Conservation (phyloP, 768 basidiomycete species). For the Boletus subcaerulescens region DNA sequence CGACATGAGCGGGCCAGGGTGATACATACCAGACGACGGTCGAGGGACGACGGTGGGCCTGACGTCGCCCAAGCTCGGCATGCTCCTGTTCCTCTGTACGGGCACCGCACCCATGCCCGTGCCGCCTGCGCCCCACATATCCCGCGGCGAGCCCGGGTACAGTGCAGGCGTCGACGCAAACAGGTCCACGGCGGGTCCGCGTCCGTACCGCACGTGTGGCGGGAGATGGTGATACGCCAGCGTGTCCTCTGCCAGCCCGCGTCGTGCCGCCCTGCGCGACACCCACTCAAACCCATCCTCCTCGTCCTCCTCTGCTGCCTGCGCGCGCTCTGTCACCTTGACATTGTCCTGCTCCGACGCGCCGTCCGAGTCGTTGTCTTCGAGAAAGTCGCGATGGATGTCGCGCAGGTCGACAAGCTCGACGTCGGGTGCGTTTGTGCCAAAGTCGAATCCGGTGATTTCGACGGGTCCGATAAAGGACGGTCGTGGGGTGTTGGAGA, state of each 20-base stretch:
- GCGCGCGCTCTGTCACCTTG: slow-evolving; percentile 47
- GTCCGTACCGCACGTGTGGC: slow-evolving; percentile 68
- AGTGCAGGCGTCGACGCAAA: slow-evolving; percentile 53
- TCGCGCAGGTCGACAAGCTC: slow-evolving; percentile 91
- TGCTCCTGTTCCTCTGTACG: slow-evolving; percentile 25
- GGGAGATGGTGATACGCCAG: slow-evolving; percentile 69
- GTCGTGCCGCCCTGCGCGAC: slow-evolving; percentile 56
- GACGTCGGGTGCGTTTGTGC: slow-evolving; percentile 75
- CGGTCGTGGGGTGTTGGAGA: slow-evolving; percentile 68
- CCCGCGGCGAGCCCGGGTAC: slow-evolving; percentile 36
- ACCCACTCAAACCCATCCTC: slow-evolving; percentile 89
- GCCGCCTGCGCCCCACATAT: slow-evolving; percentile 42
- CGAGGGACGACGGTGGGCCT: slow-evolving; percentile 30
- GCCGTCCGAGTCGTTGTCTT: slow-evolving; percentile 58
- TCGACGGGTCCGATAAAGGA: slow-evolving; percentile 93
- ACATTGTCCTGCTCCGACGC: slow-evolving; percentile 37
- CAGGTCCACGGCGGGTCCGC: slow-evolving; percentile 54
- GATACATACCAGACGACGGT: slow-evolving; percentile 23
- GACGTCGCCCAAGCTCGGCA: slow-evolving; percentile 40
- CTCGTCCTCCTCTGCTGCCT: slow-evolving; percentile 45
- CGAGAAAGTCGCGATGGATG: slow-evolving; percentile 92
- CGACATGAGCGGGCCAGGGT: slow-evolving; percentile 34
- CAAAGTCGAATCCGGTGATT: slow-evolving; percentile 86
- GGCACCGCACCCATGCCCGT: slow-evolving; percentile 26
- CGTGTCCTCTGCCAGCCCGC: slow-evolving; percentile 48